These are phyloP conservation scores for Pythium periplocum DNA, from an alignment of 352 stramenopile genomes.

Conservation along the genomic window DNA sequence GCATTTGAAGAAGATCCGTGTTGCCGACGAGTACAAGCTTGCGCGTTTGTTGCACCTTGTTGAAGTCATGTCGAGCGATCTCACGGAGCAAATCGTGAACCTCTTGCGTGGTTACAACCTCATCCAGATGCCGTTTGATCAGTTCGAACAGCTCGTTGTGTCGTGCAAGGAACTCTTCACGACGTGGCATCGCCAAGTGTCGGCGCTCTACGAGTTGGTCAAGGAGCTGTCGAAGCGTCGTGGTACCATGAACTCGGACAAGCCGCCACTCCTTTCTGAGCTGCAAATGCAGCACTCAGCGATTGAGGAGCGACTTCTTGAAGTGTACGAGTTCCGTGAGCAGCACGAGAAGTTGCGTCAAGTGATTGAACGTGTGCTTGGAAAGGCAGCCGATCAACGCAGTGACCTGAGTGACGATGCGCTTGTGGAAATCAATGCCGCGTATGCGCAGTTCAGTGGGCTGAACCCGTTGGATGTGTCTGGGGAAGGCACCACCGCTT, in stretches of 20 bases:
- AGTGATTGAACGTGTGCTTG: constrained; percentile 85
- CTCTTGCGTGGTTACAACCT: constrained; percentile 79
- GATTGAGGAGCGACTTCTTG: constrained; percentile 84
- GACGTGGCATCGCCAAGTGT: constrained; percentile 83
- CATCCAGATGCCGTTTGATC: constrained; percentile 78
- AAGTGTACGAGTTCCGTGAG: constrained; percentile 88
- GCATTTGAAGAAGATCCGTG: constrained; percentile 89
- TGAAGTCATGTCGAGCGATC: constrained; percentile 84
- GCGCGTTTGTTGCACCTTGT: constrained; percentile 72
- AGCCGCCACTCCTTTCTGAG: constrained; percentile 71
- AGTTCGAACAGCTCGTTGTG: constrained; percentile 72
- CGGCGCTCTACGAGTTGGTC: constrained; percentile 78
- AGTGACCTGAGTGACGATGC: constrained; percentile 76
- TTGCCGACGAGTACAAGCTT: constrained; percentile 86
- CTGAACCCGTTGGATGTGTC: constrained; percentile 86
- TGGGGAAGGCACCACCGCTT: constrained; percentile 69
- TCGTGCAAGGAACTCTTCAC: constrained; percentile 83
- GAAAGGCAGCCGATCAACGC: constrained; percentile 37
- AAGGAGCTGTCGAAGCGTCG: constrained; percentile 85
- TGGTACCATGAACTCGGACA: constrained; percentile 78
- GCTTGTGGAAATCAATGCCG: constrained; percentile 83
- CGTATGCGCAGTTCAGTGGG: constrained; percentile 78
- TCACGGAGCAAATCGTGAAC: constrained; percentile 77
- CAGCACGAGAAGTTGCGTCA: constrained; percentile 88
- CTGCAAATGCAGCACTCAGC: constrained; percentile 81